phyloP scores from a whole-genome alignment of 169 alveolate species.

The Eimeria necatrix region DNA sequence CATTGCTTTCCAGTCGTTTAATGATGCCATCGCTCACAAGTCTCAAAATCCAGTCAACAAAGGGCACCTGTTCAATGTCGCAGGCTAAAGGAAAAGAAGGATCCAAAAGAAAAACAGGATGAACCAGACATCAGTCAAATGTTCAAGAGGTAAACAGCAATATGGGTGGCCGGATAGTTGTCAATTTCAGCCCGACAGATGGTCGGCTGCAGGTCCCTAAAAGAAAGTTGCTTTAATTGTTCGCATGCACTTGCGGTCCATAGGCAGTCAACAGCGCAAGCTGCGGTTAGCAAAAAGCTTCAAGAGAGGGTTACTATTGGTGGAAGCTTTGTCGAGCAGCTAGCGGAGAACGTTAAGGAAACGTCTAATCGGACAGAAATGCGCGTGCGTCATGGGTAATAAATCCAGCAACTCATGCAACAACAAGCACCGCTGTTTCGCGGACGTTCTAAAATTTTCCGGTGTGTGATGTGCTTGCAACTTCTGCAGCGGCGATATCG shows the following conservation, averaged over 20 bases:
- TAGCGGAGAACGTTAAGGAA: conserved; percentile 36
- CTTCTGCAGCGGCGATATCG: conserved; percentile 56
- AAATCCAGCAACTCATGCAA: not conserved
- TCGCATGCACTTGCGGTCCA: not conserved
- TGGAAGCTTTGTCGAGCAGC: conserved; percentile 50
- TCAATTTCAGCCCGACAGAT: too few species aligned
- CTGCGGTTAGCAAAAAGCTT: not conserved
- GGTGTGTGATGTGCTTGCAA: not conserved
- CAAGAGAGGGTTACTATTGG: conserved; percentile 38
- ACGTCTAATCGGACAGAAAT: conserved; percentile 32
- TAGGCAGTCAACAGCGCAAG: conserved; percentile 43
- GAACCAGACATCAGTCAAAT: conserved; percentile 13
- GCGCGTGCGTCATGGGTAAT: not conserved
- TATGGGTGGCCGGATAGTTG: too few species aligned
- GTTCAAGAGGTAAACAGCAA: conserved; percentile 15
- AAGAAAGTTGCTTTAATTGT: too few species aligned
- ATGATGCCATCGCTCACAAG: too few species aligned
- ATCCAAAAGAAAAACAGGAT: not conserved
- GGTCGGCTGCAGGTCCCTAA: too few species aligned
- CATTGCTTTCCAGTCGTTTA: not conserved
- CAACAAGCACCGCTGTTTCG: not conserved
- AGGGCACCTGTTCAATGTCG: not conserved
- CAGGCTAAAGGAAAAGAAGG: conserved; percentile 25
- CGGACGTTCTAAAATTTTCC: not conserved
- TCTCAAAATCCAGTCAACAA: too few species aligned